Conservation (phyloP, 2,329 filamentous ascomycete species). For the Xylariaceae sp. region DNA sequence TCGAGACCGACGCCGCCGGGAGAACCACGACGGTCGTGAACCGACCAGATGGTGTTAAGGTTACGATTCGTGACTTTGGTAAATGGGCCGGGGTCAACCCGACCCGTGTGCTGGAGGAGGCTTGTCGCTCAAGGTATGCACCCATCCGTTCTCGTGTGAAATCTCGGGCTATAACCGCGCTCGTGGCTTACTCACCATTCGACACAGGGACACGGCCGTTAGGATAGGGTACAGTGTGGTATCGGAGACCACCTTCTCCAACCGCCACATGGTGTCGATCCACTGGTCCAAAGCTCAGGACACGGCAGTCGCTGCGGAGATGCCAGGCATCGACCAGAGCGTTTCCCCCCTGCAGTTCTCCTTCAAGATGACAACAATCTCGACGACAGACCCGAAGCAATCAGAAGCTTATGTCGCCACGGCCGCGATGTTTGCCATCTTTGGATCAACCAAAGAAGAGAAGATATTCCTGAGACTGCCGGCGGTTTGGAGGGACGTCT, state of each 20-base stretch:
- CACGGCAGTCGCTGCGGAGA: constrained; percentile 33
- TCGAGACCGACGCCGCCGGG: constrained; percentile 56
- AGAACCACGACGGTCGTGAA: constrained; percentile 53
- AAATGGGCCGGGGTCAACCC: constrained; percentile 74
- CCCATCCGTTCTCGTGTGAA: too few species aligned
- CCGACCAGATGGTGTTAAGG: constrained; percentile 45
- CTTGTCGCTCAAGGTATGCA: constrained; percentile 69
- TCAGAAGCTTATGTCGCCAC: constrained; percentile 86
- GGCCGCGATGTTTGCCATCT: constrained; percentile 73
- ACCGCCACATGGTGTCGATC: constrained; percentile 69
- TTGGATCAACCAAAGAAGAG: constrained; percentile 72
- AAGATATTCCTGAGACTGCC: constrained; percentile 77
- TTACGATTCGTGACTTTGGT: constrained; percentile 76
- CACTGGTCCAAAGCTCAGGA: constrained; percentile 72
- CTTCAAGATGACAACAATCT: constrained; percentile 69
- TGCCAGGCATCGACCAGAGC: constrained; percentile 40
- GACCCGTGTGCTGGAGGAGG: constrained; percentile 72
- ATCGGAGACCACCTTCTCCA: constrained; percentile 69
- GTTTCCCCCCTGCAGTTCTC: constrained; percentile 49
- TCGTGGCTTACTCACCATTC: constrained; percentile 12
- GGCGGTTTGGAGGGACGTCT: constrained; percentile 76
- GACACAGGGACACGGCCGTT: constrained; percentile 59
- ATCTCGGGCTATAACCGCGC: too few species aligned
- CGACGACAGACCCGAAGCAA: constrained; percentile 70
- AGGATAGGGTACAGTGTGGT: constrained; percentile 63